phyloP scores from a whole-genome alignment of 805 yeast species.

The Schwanniomyces polymorphus region DNA sequence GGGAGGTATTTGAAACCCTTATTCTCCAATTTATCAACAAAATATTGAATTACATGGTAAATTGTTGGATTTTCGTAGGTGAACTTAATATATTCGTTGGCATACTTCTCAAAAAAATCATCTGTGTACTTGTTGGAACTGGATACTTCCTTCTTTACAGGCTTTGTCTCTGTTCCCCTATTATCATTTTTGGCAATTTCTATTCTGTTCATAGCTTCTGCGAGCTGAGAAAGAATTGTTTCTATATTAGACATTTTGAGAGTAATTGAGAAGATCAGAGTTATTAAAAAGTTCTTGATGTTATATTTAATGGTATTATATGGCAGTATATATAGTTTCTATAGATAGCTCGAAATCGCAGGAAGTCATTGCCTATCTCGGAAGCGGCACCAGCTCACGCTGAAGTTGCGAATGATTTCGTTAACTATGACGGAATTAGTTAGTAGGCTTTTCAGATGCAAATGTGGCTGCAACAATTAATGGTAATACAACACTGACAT shows the following conservation, averaged over 20 bases:
- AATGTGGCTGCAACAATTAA: conserved; percentile 97
- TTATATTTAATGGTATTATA: background rate
- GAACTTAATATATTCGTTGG: conserved; percentile 64
- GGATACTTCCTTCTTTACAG: background rate
- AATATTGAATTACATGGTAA: conserved; percentile 63
- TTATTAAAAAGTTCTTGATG: background rate
- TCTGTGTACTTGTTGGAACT: conserved; percentile 11
- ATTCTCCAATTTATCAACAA: conserved; percentile 47
- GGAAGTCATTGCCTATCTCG: background rate
- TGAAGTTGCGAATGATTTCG: background rate
- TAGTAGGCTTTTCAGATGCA: conserved; percentile 47
- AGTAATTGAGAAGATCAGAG: background rate
- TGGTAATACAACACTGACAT: conserved; percentile 93
- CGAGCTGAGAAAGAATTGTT: conserved; percentile 2
- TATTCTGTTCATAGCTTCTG: background rate
- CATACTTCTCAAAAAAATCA: conserved; percentile 21
- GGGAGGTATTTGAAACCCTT: conserved; percentile 66
- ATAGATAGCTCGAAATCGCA: background rate
- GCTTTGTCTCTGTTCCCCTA: background rate
- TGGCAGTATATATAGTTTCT: background rate
- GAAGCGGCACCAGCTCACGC: background rate
- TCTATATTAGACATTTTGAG: conserved; percentile 3
- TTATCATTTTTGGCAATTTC: too few species aligned
- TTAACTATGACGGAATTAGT: background rate
- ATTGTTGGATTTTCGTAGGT: conserved; percentile 73